Percentiles rank a stretch among this genome's conserved stretches.
phyloP scores from a whole-genome alignment of 495 filamentous ascomycete genomes.

The Tuber microsphaerosporum region DNA sequence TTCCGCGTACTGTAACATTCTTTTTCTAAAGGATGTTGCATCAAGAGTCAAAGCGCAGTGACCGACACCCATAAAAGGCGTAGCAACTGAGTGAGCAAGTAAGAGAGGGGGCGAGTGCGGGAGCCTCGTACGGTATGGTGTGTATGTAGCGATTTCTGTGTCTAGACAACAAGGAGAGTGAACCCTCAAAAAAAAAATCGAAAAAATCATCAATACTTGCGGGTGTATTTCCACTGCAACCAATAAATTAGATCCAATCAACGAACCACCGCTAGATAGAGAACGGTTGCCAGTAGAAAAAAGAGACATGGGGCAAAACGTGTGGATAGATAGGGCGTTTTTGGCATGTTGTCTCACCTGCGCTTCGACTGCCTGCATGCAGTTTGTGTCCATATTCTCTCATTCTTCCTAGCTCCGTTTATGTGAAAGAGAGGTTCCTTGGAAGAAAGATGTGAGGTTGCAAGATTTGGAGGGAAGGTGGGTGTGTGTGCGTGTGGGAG shows the following conservation, averaged over 20 bases:
- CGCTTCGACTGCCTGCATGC: slow-evolving; percentile 38
- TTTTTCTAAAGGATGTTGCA: slow-evolving; percentile 23
- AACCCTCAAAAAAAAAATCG: slow-evolving; percentile 12
- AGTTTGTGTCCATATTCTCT: slow-evolving; percentile 10
- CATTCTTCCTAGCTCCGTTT: not conserved
- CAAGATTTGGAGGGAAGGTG: slow-evolving; percentile 15
- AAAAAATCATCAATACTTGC: slow-evolving; percentile 11
- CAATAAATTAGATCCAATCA: slow-evolving; percentile 27
- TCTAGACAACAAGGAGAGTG: slow-evolving; percentile 12
- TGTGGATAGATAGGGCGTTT: slow-evolving; percentile 36
- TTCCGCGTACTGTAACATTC: slow-evolving; percentile 27
- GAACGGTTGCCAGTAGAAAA: slow-evolving; percentile 18
- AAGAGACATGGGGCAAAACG: slow-evolving; percentile 21
- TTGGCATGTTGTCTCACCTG: slow-evolving; percentile 35
- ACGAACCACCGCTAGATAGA: slow-evolving; percentile 22
- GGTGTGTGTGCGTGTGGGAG: slow-evolving; percentile 25
- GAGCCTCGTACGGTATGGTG: slow-evolving; percentile 9
- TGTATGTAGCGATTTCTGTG: slow-evolving; percentile 22
- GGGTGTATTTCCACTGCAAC: slow-evolving; percentile 30
- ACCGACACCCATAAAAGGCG: slow-evolving; percentile 20
- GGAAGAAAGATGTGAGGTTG: slow-evolving; percentile 28
- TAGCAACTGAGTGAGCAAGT: not conserved
- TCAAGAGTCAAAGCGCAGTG: slow-evolving; percentile 30
- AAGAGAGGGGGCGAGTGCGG: slow-evolving; percentile 10
- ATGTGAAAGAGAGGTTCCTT: slow-evolving; percentile 23